phyloP scores from a whole-genome alignment of 1,284 basidiomycete species.

The Fomes fomentarius region DNA sequence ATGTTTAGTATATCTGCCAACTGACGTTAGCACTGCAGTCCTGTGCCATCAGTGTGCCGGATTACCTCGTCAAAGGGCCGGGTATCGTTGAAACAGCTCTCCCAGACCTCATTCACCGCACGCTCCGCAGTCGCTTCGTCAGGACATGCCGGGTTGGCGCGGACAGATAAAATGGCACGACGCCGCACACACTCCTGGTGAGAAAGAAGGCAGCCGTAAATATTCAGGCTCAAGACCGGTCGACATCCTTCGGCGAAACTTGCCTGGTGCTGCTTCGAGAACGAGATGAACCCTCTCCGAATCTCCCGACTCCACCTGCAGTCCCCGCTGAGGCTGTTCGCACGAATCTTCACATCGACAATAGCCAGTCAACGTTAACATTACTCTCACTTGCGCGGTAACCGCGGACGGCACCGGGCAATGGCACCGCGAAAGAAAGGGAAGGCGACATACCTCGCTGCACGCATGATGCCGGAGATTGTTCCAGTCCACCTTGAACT shows the following conservation, averaged over 20 bases:
- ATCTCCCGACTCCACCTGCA: conserved; percentile 86
- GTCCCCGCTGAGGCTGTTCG: conserved; percentile 92
- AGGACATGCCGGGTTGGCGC: conserved; percentile 81
- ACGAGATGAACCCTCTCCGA: conserved; percentile 72
- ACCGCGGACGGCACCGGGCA: conserved; percentile 3
- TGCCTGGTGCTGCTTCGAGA: conserved; percentile 95
- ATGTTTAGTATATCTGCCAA: conserved; percentile 16
- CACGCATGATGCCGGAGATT: conserved; percentile 95
- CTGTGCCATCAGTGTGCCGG: background rate
- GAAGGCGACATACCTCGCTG: conserved; percentile 74
- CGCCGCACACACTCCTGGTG: conserved; percentile 86
- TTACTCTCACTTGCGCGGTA: too few relatives aligned
- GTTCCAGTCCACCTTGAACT: conserved; percentile 91
- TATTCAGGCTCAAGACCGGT: background rate
- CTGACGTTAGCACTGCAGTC: background rate
- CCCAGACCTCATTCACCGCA: conserved; percentile 96
- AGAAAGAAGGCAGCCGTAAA: conserved; percentile 1
- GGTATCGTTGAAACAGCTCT: conserved; percentile 94
- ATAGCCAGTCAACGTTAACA: conserved; percentile 1
- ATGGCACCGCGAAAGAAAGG: background rate
- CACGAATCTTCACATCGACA: conserved; percentile 73
- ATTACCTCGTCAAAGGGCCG: conserved; percentile 94
- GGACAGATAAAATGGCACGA: conserved; percentile 83
- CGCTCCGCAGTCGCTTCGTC: conserved; percentile 78
- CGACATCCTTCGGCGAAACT: conserved; percentile 23